Percentiles rank a stretch among this genome's conserved stretches.
Evolutionary conservation across 2,329 filamentous ascomycete species (phyloP).

Genomic region (Fusarium acutatum): DNA sequence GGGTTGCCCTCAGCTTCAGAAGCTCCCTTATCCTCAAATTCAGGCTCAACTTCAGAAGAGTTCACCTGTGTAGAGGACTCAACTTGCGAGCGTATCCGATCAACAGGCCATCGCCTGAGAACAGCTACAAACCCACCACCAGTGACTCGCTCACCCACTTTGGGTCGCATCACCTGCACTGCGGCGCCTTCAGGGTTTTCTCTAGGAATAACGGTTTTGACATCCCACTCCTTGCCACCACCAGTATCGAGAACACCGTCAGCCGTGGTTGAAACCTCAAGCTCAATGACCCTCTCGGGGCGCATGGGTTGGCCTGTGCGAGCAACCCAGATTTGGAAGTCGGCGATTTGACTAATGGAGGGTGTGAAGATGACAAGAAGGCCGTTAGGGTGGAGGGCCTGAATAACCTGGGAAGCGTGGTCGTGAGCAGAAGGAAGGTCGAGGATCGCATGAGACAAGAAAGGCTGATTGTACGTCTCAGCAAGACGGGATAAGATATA

Average conservation of each 20-base stretch:
- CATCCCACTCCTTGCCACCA: slow-evolving; percentile 70
- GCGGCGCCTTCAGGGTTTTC: slow-evolving; percentile 31
- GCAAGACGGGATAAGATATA: slow-evolving; percentile 67
- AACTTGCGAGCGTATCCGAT: slow-evolving; percentile 4
- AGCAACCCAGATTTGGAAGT: slow-evolving; percentile 61
- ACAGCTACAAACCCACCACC: slow-evolving; percentile 54
- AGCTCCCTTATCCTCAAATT: not conserved
- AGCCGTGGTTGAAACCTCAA: slow-evolving; percentile 53
- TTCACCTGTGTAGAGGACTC: slow-evolving; percentile 10
- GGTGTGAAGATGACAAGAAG: slow-evolving; percentile 77
- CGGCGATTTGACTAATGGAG: slow-evolving; percentile 79
- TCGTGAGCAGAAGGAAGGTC: slow-evolving; percentile 74
- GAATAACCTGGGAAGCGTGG: slow-evolving; percentile 55
- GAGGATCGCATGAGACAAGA: slow-evolving; percentile 76
- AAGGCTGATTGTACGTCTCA: slow-evolving; percentile 58
- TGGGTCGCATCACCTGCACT: slow-evolving; percentile 53
- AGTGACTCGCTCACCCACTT: slow-evolving; percentile 50
- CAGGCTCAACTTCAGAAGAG: not conserved
- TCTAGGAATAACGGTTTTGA: slow-evolving; percentile 57
- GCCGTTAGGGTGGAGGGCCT: slow-evolving; percentile 71
- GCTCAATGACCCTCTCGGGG: slow-evolving; percentile 68
- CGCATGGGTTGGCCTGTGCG: slow-evolving; percentile 61
- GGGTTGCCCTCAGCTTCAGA: not conserved
- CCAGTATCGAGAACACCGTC: slow-evolving; percentile 56
- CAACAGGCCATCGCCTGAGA: slow-evolving; percentile 45